phyloP scores from a whole-genome alignment of 2,329 filamentous ascomycete genomes.

The Botryotinia calthae region DNA sequence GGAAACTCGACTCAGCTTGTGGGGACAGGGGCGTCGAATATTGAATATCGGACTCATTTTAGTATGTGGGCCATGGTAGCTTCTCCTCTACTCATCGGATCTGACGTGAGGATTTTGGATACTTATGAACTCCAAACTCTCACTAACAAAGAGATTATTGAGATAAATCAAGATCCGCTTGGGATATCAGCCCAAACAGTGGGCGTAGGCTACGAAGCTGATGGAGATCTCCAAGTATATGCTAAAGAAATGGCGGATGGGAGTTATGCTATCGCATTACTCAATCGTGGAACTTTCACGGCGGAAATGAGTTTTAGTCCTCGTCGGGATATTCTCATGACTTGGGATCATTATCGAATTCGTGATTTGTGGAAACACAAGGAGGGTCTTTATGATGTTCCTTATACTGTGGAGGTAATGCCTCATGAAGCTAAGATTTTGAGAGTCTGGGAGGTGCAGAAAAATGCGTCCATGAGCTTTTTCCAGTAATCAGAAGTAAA shows the following conservation, averaged over 20 bases:
- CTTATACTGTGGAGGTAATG: conserved; percentile 29
- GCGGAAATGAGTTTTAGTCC: conserved; percentile 29
- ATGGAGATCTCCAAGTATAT: conserved; percentile 25
- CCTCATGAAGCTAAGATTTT: conserved; percentile 29
- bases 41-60: conserved; percentile 38
- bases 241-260: conserved; percentile 28
- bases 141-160: conserved; percentile 39
- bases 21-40: conserved; percentile 30
- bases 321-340: conserved; percentile 24
- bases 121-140: conserved; percentile 28
- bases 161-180: conserved; percentile 38
- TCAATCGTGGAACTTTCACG: conserved; percentile 27
- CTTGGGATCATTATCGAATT: conserved; percentile 26
- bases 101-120: conserved; percentile 26
- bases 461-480: conserved; percentile 21
- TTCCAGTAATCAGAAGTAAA: neutral
- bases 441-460: conserved; percentile 22
- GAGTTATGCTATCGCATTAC: conserved; percentile 28
- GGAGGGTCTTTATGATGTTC: conserved; percentile 28
- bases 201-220: conserved; percentile 17
- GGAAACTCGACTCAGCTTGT: conserved; percentile 43
- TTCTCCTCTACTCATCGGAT: conserved; percentile 32
- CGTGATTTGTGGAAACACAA: conserved; percentile 31
- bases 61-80: conserved; percentile 31
- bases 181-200: conserved; percentile 32